Evolutionary conservation across 441 rosid genomes (phyloP).

Genomic region (Eruca vesicaria): DNA sequence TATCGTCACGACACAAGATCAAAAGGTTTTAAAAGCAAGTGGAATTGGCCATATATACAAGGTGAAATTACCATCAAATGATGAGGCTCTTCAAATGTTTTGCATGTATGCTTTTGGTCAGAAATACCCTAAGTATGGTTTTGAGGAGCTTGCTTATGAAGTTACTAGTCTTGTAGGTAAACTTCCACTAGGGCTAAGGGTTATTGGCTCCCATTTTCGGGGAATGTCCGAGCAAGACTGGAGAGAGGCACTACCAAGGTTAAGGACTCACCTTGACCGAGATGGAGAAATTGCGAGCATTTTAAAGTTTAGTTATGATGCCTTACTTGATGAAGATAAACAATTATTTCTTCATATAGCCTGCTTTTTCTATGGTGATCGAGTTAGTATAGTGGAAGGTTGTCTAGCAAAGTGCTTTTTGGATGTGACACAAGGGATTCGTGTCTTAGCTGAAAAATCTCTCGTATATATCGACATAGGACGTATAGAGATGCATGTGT

Average conservation of each 20-base stretch:
- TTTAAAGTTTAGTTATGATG: too few species aligned
- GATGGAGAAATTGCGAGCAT: too few species aligned
- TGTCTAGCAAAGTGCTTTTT: neutral
- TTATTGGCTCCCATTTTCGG: neutral
- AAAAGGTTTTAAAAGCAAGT: too few species aligned
- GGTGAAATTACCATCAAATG: neutral
- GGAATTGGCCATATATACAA: too few species aligned
- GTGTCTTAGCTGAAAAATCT: neutral
- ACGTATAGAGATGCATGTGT: neutral
- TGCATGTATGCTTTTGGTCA: neutral
- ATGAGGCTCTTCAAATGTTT: too few species aligned
- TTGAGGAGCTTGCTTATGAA: neutral
- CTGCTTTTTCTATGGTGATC: neutral
- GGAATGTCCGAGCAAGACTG: too few species aligned
- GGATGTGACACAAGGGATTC: neutral
- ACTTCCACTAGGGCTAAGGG: neutral
- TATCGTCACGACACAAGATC: neutral
- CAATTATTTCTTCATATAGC: neutral
- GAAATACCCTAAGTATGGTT: neutral
- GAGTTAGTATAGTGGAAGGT: neutral
- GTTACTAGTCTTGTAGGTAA: neutral
- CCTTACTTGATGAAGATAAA: neutral
- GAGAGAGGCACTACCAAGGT: too few species aligned
- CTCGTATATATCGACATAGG: neutral
- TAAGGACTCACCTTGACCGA: too few species aligned